Conservation (phyloP, 2,329 filamentous ascomycete genomes). For the Balansia obtecta region DNA sequence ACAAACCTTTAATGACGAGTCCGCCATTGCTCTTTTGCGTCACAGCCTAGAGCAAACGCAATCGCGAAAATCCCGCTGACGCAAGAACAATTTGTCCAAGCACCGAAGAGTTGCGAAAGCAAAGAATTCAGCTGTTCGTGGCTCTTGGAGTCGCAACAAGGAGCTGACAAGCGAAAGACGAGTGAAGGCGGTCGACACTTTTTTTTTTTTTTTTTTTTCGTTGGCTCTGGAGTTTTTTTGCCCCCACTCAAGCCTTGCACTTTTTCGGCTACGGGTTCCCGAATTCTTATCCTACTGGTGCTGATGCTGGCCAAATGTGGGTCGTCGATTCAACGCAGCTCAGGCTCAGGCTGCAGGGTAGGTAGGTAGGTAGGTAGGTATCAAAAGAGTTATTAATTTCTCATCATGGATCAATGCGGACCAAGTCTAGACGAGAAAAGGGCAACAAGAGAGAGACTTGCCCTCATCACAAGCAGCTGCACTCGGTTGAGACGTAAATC, state of each 20-base stretch:
- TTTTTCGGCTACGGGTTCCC: background rate
- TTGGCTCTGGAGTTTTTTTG: slow-evolving; percentile 9
- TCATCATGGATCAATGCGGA: too few species aligned
- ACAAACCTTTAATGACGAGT: slow-evolving; percentile 35
- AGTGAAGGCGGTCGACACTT: slow-evolving; percentile 9
- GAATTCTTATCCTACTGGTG: background rate
- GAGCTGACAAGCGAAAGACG: background rate
- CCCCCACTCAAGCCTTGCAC: background rate
- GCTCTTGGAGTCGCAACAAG: background rate
- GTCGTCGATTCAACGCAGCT: background rate
- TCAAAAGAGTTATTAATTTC: too few species aligned
- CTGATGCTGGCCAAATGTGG: background rate
- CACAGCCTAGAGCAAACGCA: background rate
- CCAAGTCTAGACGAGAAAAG: background rate
- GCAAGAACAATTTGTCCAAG: background rate
- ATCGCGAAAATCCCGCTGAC: background rate
- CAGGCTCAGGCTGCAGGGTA: too few species aligned
- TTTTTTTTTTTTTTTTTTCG: slow-evolving; percentile 4
- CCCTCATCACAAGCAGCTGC: background rate
- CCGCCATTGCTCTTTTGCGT: slow-evolving; percentile 23
- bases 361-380: too few species aligned
- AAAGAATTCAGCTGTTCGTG: background rate
- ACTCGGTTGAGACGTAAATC: background rate
- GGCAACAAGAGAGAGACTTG: background rate
- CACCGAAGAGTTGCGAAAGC: background rate